A percentile compares a stretch with the other conserved stretches of the same genome.
Evolutionary conservation across 306 rosid species (phyloP).

Genomic region (Carpinus fangiana): DNA sequence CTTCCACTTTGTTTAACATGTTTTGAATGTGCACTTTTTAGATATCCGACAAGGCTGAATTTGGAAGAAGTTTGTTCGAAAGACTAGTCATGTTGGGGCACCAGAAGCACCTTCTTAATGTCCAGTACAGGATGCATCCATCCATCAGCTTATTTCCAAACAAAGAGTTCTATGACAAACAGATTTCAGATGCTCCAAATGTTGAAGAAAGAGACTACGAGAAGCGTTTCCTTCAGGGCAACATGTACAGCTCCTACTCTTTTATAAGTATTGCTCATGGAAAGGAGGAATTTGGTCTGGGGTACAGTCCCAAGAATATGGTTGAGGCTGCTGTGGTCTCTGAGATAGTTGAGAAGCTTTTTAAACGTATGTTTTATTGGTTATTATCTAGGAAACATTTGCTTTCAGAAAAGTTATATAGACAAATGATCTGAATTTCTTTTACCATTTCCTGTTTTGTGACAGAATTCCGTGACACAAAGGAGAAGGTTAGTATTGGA

Average conservation of each 20-base stretch:
- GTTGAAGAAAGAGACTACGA: slow-evolving; percentile 24
- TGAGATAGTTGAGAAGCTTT: slow-evolving; percentile 46
- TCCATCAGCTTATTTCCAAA: slow-evolving; percentile 44
- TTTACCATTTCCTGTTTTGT: neutral
- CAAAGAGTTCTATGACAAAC: slow-evolving; percentile 32
- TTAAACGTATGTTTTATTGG: slow-evolving; percentile 36
- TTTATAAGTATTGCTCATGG: slow-evolving; percentile 40
- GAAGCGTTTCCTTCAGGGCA: slow-evolving; percentile 25
- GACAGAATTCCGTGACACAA: slow-evolving; percentile 34
- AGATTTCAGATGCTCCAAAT: slow-evolving; percentile 30
- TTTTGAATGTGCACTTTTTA: neutral
- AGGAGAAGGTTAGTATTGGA: slow-evolving; percentile 54
- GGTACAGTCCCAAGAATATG: slow-evolving; percentile 38
- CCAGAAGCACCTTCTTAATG: slow-evolving; percentile 34
- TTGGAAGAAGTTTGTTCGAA: slow-evolving; percentile 52
- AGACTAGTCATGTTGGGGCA: slow-evolving; percentile 39
- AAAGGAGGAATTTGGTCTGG: slow-evolving; percentile 30
- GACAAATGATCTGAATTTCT: neutral
- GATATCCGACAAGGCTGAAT: slow-evolving; percentile 37
- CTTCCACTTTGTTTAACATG: neutral
- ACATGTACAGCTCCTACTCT: slow-evolving; percentile 36
- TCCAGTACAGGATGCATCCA: slow-evolving; percentile 56
- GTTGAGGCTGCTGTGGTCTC: slow-evolving; percentile 49
- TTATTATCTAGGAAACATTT: neutral
- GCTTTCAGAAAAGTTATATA: neutral